Percentiles rank a stretch among this genome's conserved stretches.
phyloP scores from a whole-genome alignment of 2,329 filamentous ascomycete species.

The Penicillium sp. region DNA sequence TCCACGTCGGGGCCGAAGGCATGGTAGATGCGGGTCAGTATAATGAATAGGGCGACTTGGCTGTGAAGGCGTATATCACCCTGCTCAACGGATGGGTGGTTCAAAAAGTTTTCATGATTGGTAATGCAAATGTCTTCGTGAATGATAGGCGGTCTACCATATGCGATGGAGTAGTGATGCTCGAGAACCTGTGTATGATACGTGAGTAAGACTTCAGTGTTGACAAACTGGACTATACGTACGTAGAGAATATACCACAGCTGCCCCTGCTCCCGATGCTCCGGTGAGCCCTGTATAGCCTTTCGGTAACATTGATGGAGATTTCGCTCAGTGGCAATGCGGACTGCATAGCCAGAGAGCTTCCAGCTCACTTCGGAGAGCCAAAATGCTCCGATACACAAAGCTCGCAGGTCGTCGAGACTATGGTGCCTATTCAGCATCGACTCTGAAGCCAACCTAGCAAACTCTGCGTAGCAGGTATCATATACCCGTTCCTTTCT shows the following conservation, averaged over 20 bases:
- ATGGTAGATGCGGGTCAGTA: slow-evolving; percentile 43
- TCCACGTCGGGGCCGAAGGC: slow-evolving; percentile 43
- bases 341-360: slow-evolving; percentile 39
- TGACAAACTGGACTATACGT: slow-evolving; percentile 15
- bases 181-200: slow-evolving; percentile 30
- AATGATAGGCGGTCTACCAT: slow-evolving; percentile 42
- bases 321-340: slow-evolving; percentile 41
- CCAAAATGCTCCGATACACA: slow-evolving; percentile 56
- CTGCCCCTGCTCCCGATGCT: slow-evolving; percentile 35
- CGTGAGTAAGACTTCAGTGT: not conserved
- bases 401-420: slow-evolving; percentile 49
- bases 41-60: slow-evolving; percentile 43
- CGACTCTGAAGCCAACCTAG: slow-evolving; percentile 49
- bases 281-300: slow-evolving; percentile 33
- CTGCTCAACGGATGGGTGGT: slow-evolving; percentile 28
- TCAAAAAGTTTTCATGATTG: slow-evolving; percentile 32
- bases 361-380: slow-evolving; percentile 52
- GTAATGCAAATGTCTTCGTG: slow-evolving; percentile 36
- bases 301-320: slow-evolving; percentile 42
- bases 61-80: slow-evolving; percentile 37
- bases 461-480: slow-evolving; percentile 50
- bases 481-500: slow-evolving; percentile 45
- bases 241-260: slow-evolving; percentile 43
- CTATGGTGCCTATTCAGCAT: slow-evolving; percentile 52
- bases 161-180: slow-evolving; percentile 44